Base-by-base conservation (phyloP, 805 yeast genomes). In the Candida manassasensis region DNA sequence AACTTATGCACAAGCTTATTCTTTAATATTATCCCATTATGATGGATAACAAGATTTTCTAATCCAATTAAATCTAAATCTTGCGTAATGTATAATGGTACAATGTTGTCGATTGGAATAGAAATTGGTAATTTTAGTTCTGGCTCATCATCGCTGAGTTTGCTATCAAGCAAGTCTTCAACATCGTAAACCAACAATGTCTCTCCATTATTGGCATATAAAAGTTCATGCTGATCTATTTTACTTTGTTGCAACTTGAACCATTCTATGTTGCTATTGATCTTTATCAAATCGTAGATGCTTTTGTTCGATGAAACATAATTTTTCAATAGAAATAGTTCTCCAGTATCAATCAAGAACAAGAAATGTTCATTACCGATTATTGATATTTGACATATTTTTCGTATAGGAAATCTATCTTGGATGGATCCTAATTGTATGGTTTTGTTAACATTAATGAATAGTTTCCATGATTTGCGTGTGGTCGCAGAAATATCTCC, bases 191-290 rank as follows among this genome's bases (percentile, higher is more conserved):
- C 55, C 35, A 61, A 43, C 4, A 71, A 38, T 3, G 53, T 47
- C 18, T 57, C 59, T 1, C 76, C 76, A 36, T 60, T 56, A 49
- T 60, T 67, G 10, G 69, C 44, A 35, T 64, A 62, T 15, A 52
- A 40, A 22, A 40, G 39, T 22, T 42, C 32, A 19, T 46, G 35
- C 10, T 36, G 32, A 15, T 40, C 34, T 29, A 55, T 49, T 8
- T 43, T 37, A 3, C 62, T 44, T 2, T 41, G 34, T 34, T 50
- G 46, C n/a, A 59, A 44, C 34, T 56, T 53, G 40, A 64, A 57
- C 13, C 35, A 48, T 35, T 67, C 71, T 19, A 67, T 57, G 1
- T 55, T 52, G 2, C 46, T 31, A 13, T 47, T 45, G 10, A 67
- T 37, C 29, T 52, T 47, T 19, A 61, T 55, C 42, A 67, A 51